Conservation (phyloP, 2,329 filamentous ascomycete species). For the Sporothrix schenckii region DNA sequence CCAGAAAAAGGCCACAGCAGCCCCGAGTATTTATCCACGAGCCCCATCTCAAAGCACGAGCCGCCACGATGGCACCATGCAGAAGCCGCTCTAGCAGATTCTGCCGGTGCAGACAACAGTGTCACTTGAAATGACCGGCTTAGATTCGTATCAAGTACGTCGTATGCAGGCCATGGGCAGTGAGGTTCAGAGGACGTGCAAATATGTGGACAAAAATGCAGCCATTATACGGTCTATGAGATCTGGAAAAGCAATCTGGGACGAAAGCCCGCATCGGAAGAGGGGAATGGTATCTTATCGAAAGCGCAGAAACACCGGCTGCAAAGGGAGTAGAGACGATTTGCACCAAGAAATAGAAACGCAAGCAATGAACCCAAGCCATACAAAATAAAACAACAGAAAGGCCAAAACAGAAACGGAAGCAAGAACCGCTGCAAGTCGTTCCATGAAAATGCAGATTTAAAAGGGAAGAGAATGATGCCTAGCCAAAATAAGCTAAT, state of each 20-base stretch:
- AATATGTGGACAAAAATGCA: not conserved
- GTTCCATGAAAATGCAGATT: not conserved
- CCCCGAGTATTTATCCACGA: not conserved
- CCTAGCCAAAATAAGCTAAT: not conserved
- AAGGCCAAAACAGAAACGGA: too few relatives aligned
- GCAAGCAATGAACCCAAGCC: not conserved
- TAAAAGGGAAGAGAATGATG: not conserved
- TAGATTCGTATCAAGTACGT: slow-evolving; percentile 7
- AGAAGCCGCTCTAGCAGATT: not conserved
- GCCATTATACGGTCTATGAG: not conserved
- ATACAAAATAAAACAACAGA: not conserved
- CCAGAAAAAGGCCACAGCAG: not conserved
- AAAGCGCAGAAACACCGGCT: not conserved
- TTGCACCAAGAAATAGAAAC: not conserved
- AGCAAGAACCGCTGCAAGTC: slow-evolving; percentile 7
- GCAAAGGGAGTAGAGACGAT: not conserved
- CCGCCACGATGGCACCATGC: not conserved
- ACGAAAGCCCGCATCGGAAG: not conserved
- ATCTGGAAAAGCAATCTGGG: not conserved
- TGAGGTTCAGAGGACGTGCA: not conserved
- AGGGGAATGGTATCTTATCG: not conserved
- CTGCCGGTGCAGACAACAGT: not conserved
- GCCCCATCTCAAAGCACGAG: not conserved
- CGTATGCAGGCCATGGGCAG: too few relatives aligned
- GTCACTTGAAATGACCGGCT: not conserved